Conservation (phyloP, 2,329 filamentous ascomycete genomes). For the Tolypocladium ovalisporum region DNA sequence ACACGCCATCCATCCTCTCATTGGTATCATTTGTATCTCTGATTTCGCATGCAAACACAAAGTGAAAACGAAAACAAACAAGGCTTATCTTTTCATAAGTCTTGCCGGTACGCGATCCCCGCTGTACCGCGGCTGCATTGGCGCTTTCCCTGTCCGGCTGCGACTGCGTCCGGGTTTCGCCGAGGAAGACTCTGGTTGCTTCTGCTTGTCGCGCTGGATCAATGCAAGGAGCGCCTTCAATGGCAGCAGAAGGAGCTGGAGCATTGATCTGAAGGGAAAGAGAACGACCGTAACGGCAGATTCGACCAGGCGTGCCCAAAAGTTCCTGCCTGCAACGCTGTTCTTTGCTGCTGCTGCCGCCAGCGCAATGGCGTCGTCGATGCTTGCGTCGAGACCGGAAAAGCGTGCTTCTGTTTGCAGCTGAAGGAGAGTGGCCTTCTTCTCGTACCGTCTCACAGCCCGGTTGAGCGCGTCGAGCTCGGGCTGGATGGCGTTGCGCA, state of each 20-base stretch:
- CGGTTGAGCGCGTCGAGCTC: slow-evolving; percentile 83
- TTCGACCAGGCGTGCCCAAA: slow-evolving; percentile 27
- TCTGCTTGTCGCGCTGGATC: slow-evolving; percentile 3
- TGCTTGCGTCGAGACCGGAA: slow-evolving; percentile 55
- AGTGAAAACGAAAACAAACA: not conserved
- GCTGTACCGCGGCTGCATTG: slow-evolving; percentile 2
- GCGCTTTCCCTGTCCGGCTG: slow-evolving; percentile 3
- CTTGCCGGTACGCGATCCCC: slow-evolving; percentile 6
- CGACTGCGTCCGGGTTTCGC: slow-evolving; percentile 1
- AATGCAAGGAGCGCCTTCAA: slow-evolving; percentile 21
- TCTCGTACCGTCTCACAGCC: slow-evolving; percentile 84
- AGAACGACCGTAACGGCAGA: slow-evolving; percentile 21
- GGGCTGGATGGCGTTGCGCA: slow-evolving; percentile 58
- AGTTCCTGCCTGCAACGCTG: slow-evolving; percentile 24
- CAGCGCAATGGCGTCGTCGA: slow-evolving; percentile 71
- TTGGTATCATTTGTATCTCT: not conserved
- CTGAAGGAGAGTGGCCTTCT: slow-evolving; percentile 65
- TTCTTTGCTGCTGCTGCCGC: slow-evolving; percentile 61
- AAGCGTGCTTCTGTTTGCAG: slow-evolving; percentile 69
- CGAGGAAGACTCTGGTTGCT: not conserved
- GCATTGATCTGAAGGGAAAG: slow-evolving; percentile 29
- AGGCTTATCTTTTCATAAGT: slow-evolving; percentile 3
- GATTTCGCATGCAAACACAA: not conserved
- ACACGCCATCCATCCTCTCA: not conserved
- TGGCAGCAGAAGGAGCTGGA: slow-evolving; percentile 31